Conservation (phyloP, 371 early-diverging fungal species). For the Mucor indicus region DNA sequence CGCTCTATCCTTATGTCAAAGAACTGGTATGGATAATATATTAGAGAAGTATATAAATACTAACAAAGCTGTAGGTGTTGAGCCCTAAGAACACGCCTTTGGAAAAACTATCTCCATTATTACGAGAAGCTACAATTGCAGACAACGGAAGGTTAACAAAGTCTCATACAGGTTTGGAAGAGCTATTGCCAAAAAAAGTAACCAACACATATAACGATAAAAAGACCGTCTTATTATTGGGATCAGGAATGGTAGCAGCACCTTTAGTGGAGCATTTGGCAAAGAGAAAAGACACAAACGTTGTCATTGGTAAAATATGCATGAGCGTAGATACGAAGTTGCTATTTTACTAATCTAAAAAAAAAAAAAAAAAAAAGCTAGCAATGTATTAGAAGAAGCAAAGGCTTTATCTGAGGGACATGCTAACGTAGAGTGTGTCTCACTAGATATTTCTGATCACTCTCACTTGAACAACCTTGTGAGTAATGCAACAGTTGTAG, state of each 20-base stretch:
- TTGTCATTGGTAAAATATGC: slow-evolving; percentile 67
- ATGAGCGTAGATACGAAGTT: neutral
- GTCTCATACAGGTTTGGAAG: slow-evolving; percentile 50
- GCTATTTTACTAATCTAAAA: neutral
- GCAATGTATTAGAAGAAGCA: slow-evolving; percentile 72
- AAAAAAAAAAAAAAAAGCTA: slow-evolving; percentile 51
- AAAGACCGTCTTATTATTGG: slow-evolving; percentile 76
- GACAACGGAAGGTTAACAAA: slow-evolving; percentile 62
- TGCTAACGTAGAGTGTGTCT: slow-evolving; percentile 50
- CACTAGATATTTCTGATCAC: slow-evolving; percentile 51
- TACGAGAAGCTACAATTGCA: slow-evolving; percentile 80
- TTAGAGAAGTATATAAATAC: too few relatives aligned
- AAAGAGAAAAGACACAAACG: slow-evolving; percentile 57
- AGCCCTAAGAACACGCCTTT: slow-evolving; percentile 10
- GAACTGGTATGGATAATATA: slow-evolving; percentile 80
- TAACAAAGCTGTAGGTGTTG: neutral
- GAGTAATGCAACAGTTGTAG: slow-evolving; percentile 81
- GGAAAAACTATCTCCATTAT: slow-evolving; percentile 17
- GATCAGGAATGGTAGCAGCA: slow-evolving; percentile 92
- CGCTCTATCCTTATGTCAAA: slow-evolving; percentile 78
- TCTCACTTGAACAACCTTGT: slow-evolving; percentile 63
- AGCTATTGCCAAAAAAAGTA: slow-evolving; percentile 17
- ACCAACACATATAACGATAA: slow-evolving; percentile 11
- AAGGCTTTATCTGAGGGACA: slow-evolving; percentile 58
- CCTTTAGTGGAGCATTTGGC: slow-evolving; percentile 86